Conservation (phyloP, 768 basidiomycete genomes). For the Macrocybe gigantea region DNA sequence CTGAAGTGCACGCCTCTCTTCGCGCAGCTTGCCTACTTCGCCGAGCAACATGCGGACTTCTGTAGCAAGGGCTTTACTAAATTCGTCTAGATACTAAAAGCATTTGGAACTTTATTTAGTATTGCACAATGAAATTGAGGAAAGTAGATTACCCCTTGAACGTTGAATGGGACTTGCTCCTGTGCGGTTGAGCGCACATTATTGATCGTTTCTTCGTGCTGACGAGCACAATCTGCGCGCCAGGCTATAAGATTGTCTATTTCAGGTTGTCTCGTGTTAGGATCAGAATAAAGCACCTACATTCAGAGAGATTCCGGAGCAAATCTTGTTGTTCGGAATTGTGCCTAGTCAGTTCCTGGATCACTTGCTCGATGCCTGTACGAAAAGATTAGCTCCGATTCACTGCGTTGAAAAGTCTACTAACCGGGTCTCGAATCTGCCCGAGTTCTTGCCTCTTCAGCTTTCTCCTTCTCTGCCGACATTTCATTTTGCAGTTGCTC, state of each 20-base stretch:
- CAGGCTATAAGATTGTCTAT: conserved; percentile 37
- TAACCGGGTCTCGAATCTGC: conserved; percentile 53
- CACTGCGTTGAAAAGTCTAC: conserved; percentile 11
- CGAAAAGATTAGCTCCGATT: neutral
- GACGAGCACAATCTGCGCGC: conserved; percentile 59
- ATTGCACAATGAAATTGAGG: neutral
- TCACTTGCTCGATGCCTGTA: neutral
- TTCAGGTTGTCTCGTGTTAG: neutral
- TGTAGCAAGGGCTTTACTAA: conserved; percentile 75
- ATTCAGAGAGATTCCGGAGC: neutral
- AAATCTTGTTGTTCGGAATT: neutral
- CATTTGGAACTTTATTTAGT: neutral
- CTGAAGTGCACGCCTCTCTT: conserved; percentile 72
- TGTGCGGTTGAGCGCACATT: conserved; percentile 67
- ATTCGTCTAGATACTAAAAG: conserved; percentile 75
- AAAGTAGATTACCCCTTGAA: conserved; percentile 59
- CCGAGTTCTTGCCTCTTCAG: conserved; percentile 47
- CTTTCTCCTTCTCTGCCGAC: conserved; percentile 41
- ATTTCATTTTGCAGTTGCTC: conserved; percentile 51
- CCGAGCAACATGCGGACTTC: conserved; percentile 81
- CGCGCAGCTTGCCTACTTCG: conserved; percentile 79
- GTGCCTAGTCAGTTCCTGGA: neutral
- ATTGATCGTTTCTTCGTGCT: conserved; percentile 62
- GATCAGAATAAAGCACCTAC: conserved; percentile 9
- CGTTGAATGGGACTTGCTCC: conserved; percentile 78